phyloP scores from a whole-genome alignment of 2,329 filamentous ascomycete genomes.

The Fusarium illudens region DNA sequence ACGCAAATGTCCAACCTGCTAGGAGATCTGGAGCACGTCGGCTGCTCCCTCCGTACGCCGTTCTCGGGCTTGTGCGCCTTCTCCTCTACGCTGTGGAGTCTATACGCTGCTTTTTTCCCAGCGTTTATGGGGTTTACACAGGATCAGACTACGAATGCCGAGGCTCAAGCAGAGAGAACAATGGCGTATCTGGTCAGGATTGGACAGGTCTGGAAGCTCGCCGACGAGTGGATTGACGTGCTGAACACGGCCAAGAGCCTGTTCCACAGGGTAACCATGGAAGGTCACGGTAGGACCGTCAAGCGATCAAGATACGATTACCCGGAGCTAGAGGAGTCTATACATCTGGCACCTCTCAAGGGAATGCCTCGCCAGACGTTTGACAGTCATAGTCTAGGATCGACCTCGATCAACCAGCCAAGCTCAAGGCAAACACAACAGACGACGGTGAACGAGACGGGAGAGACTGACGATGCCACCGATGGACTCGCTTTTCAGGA shows the following conservation, averaged over 20 bases:
- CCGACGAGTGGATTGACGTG: conserved; percentile 40
- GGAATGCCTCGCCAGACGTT: conserved; percentile 37
- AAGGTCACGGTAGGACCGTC: not conserved
- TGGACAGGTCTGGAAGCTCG: conserved; percentile 31
- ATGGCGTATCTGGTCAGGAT: conserved; percentile 27
- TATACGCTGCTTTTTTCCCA: conserved; percentile 35
- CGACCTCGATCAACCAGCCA: not conserved
- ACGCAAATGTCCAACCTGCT: conserved; percentile 37
- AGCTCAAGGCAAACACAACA: conserved; percentile 4
- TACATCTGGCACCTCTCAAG: conserved; percentile 35
- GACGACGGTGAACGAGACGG: not conserved
- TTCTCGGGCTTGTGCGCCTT: conserved; percentile 38
- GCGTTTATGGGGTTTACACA: conserved; percentile 29
- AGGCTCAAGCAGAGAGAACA: conserved; percentile 22
- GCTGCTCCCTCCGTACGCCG: conserved; percentile 30
- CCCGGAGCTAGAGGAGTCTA: conserved; percentile 36
- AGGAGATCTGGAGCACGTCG: conserved; percentile 31
- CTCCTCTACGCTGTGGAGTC: conserved; percentile 25
- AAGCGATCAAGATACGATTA: conserved; percentile 39
- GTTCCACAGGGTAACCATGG: conserved; percentile 14
- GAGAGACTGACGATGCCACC: accelerated
- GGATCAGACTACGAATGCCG: conserved; percentile 3
- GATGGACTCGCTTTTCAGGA: not conserved
- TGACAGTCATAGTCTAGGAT: not conserved
- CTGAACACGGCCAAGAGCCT: conserved; percentile 33